Percentiles rank a stretch among this genome's conserved stretches.
These are phyloP conservation scores for Arabidopsis arenosa DNA, from an alignment of 345 rosid species.

Conservation along the genomic window DNA sequence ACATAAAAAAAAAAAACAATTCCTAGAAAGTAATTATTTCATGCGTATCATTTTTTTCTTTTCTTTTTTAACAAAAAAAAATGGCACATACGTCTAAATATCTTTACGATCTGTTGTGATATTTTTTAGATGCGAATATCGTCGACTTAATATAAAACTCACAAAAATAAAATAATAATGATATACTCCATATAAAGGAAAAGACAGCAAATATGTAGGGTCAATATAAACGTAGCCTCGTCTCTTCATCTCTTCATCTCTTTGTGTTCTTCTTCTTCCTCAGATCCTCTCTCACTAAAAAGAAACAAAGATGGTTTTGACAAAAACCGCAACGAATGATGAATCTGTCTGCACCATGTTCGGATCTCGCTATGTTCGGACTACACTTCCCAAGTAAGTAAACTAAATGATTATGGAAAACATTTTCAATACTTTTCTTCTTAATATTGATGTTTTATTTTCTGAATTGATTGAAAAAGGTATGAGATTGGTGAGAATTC, in stretches of 20 bases:
- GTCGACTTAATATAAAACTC: background rate
- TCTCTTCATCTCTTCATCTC: slow-evolving; percentile 9
- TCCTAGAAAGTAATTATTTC: too few relatives aligned
- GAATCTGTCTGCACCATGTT: slow-evolving; percentile 62
- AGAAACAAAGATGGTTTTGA: slow-evolving; percentile 50
- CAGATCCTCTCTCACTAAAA: slow-evolving; percentile 5
- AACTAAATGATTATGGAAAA: background rate
- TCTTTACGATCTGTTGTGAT: background rate
- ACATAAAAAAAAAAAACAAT: too few relatives aligned
- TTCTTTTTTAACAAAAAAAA: too few relatives aligned
- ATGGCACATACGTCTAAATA: background rate
- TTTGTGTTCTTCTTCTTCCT: slow-evolving; percentile 22
- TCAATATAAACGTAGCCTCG: slow-evolving; percentile 37
- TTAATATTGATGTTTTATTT: background rate
- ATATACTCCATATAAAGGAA: background rate
- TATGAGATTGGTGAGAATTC: slow-evolving; percentile 79
- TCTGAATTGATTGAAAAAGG: slow-evolving; percentile 43
- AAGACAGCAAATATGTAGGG: slow-evolving; percentile 30
- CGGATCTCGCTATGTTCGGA: slow-evolving; percentile 78
- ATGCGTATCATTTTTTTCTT: too few relatives aligned
- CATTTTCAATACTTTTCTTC: background rate
- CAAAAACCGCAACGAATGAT: slow-evolving; percentile 34
- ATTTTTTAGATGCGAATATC: slow-evolving; percentile 3
- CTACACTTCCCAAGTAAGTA: slow-evolving; percentile 62
- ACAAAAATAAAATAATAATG: background rate